phyloP scores from a whole-genome alignment of 1,284 basidiomycete genomes.

The Termitomyces sp. region DNA sequence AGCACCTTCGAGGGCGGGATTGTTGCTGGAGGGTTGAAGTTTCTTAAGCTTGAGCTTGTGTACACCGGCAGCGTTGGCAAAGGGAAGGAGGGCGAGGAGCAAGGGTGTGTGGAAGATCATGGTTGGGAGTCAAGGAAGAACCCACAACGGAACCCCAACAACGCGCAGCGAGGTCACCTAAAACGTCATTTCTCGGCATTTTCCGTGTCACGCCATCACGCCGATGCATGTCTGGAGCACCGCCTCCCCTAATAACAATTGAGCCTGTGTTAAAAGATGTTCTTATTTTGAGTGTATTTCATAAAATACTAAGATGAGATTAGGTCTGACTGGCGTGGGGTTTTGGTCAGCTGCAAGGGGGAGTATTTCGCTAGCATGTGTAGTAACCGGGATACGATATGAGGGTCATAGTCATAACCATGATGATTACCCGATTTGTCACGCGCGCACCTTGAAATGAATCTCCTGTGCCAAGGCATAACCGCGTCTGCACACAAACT shows the following conservation, averaged over 20 bases:
- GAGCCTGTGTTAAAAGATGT: not conserved
- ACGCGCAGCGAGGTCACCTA: conserved; percentile 13
- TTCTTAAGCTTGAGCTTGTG: conserved; percentile 88
- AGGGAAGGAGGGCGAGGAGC: conserved; percentile 63
- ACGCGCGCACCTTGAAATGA: too few relatives aligned
- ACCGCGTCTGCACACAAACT: too few relatives aligned
- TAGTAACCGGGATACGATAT: too few relatives aligned
- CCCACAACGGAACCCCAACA: conserved; percentile 1
- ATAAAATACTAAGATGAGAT: not conserved
- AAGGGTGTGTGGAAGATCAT: conserved; percentile 59
- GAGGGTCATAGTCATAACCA: too few relatives aligned
- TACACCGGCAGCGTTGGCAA: conserved; percentile 63
- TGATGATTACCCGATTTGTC: not conserved
- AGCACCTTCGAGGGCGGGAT: conserved; percentile 70
- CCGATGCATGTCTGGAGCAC: not conserved
- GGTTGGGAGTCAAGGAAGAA: conserved; percentile 27
- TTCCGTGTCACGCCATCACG: conserved; percentile 10
- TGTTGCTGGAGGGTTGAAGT: conserved; percentile 54
- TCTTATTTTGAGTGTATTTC: not conserved
- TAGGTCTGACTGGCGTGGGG: not conserved
- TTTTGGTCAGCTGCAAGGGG: too few relatives aligned
- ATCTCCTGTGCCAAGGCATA: too few relatives aligned
- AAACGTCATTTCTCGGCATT: conserved; percentile 20
- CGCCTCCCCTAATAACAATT: too few relatives aligned
- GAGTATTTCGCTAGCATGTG: not conserved